phyloP scores from a whole-genome alignment of 805 yeast genomes.

The Myxozyma melibiosi region DNA sequence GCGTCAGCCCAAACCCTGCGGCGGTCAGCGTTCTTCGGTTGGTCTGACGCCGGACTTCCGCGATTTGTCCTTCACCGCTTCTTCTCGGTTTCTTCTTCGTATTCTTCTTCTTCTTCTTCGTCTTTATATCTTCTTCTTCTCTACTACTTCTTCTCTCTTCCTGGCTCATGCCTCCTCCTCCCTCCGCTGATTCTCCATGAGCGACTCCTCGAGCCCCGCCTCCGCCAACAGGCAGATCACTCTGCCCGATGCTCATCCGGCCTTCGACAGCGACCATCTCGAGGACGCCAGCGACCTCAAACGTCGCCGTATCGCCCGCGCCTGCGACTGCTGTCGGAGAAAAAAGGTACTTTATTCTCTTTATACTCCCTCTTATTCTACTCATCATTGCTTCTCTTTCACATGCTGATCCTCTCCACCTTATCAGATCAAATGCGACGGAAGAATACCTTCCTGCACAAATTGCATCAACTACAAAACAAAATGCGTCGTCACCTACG shows the following conservation, averaged over 20 bases:
- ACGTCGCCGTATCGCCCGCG: constrained; percentile 48
- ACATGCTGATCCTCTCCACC: background rate
- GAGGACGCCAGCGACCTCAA: constrained; percentile 19
- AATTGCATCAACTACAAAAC: constrained; percentile 36
- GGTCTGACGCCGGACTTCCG: too few relatives aligned
- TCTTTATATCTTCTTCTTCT: too few relatives aligned
- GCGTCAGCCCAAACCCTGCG: too few relatives aligned
- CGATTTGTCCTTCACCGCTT: too few relatives aligned
- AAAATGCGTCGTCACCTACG: constrained; percentile 36
- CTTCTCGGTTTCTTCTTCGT: too few relatives aligned
- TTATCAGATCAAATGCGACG: constrained; percentile 45
- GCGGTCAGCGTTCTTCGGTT: too few relatives aligned
- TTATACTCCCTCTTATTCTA: background rate
- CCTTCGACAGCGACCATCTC: constrained; percentile 1
- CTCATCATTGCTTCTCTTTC: background rate
- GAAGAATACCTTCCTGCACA: constrained; percentile 39
- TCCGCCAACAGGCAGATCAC: background rate
- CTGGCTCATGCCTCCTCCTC: too few relatives aligned
- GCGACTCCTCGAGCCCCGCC: background rate
- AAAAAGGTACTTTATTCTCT: constrained; percentile 37
- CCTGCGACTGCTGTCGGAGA: constrained; percentile 54
- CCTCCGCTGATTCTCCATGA: too few relatives aligned
- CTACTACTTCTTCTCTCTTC: too few relatives aligned
- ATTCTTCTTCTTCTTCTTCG: too few relatives aligned
- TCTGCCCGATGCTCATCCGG: background rate